A percentile compares a stretch with the other conserved stretches of the same genome.
phyloP scores from a whole-genome alignment of 441 rosid species.

The Erysimum cheiri region DNA sequence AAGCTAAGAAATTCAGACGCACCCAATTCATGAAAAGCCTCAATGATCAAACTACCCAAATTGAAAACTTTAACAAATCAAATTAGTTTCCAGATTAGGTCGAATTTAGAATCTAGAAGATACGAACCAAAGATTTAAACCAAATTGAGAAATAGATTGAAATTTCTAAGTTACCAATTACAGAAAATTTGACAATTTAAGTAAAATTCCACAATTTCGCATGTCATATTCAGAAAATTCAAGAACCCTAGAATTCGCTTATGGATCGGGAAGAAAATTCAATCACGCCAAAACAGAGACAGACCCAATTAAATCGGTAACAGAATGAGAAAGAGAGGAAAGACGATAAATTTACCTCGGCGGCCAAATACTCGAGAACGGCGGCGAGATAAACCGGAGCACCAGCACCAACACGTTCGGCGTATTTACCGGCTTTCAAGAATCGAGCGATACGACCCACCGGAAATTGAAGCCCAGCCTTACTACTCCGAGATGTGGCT shows the following conservation, averaged over 20 bases:
- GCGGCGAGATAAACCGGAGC: conserved; percentile 98
- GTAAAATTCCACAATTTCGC: background rate
- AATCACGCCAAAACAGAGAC: conserved; percentile 10
- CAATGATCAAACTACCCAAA: background rate
- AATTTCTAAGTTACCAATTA: background rate
- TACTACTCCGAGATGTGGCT: conserved; percentile 94
- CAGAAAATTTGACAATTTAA: background rate
- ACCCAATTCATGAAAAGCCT: background rate
- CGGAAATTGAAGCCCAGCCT: conserved; percentile 94
- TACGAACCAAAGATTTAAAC: background rate
- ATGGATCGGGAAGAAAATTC: too few relatives aligned
- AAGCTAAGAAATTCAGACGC: background rate
- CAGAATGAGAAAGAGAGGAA: background rate
- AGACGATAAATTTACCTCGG: conserved; percentile 57
- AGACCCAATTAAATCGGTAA: background rate
- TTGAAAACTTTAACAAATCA: background rate
- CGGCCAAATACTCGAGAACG: conserved; percentile 90
- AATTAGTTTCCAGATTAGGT: background rate
- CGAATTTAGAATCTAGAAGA: background rate
- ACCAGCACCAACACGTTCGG: conserved; percentile 97
- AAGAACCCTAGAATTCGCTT: conserved; percentile 44
- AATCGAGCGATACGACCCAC: conserved; percentile 96
- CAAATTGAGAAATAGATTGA: background rate
- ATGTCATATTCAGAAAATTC: background rate
- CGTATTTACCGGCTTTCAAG: conserved; percentile 95